Evolutionary conservation across 352 stramenopile species (phyloP), one percentile per base, ranked within the genome.

Genomic region (Phytopythium montanum): DNA sequence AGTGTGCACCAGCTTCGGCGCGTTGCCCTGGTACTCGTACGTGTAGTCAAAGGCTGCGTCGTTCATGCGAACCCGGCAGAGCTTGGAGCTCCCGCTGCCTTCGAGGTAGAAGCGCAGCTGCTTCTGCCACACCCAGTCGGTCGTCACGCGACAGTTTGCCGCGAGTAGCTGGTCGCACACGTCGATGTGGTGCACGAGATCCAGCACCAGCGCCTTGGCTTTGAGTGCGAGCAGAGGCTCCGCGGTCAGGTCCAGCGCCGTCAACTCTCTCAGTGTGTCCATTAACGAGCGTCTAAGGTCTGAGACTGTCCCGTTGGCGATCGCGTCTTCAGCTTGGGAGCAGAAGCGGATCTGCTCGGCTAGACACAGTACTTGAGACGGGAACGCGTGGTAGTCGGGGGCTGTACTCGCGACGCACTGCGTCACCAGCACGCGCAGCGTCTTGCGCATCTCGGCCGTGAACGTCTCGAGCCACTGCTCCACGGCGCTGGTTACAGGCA

Each of bases 11-110:
- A 98, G 75, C 65, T 98, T 98, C 0, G 77, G 69, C 5, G 88
- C 84, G 56, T 98, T 98, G 21, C 95, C 94, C 56, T 98, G 94
- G 70, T 98, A 98, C 62, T 98, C 94, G 64, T 97, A 98, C 41
- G 90, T 97, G 66, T 98, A 98, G 39, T 85, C 74, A 52, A 98
- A 97, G 48, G 73, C 62, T 0, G 88, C 88, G 52, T 96, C 79
- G 61, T 87, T 82, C 79, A 95, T 95, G 3, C 67, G 66, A 41
- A 93, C 80, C 19, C 76, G 50, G 59, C 65, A 79, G 12, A 73
- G 73, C 8, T 62, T 56, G 18, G 69, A 31, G 9, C 65, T 67
- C 28, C 72, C 72, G 9, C 48, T 56, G 6, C 85, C 66, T 23
- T 94, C 79, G 7, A 97, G 41, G 49, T 97, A 97, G 66, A 96